phyloP scores from a whole-genome alignment of 1,284 basidiomycete species.

The Cerioporus squamosus region DNA sequence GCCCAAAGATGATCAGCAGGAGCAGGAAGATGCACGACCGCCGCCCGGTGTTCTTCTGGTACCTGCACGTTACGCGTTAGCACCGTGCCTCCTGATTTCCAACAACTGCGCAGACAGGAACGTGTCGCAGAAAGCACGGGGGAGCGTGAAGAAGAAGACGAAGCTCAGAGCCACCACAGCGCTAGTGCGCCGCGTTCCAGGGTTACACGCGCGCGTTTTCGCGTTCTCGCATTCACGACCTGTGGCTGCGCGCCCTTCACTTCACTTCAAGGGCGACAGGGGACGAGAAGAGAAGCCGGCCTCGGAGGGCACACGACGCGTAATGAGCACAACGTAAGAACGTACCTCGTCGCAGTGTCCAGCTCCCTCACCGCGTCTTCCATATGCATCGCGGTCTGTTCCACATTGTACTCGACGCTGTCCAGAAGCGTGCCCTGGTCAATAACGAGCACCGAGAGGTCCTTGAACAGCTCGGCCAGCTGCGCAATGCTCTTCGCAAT shows the following conservation, averaged over 20 bases:
- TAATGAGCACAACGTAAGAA: constrained; percentile 7
- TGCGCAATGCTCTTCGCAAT: constrained; percentile 93
- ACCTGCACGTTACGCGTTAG: constrained; percentile 49
- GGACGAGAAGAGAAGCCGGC: neutral
- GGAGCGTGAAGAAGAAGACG: neutral
- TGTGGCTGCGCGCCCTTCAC: neutral
- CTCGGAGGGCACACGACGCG: neutral
- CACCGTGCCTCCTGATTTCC: neutral
- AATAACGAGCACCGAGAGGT: constrained; percentile 91
- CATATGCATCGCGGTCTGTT: constrained; percentile 85
- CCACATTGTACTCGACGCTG: constrained; percentile 97
- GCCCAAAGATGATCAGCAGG: constrained; percentile 85
- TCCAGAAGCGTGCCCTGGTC: constrained; percentile 98
- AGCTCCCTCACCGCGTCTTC: constrained; percentile 88
- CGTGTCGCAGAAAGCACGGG: too few relatives aligned
- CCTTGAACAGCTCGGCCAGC: constrained; percentile 95
- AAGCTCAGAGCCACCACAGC: too few relatives aligned
- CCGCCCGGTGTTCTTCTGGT: constrained; percentile 92
- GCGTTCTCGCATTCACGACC: neutral
- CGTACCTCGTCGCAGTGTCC: constrained; percentile 78
- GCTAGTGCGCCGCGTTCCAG: neutral
- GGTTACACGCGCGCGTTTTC: constrained; percentile 1
- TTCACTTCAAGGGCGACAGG: neutral
- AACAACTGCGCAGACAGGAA: too few relatives aligned
- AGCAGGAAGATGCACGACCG: constrained; percentile 94